phyloP scores from a whole-genome alignment of 1,139 yeast species.

The Pichia sp. region DNA sequence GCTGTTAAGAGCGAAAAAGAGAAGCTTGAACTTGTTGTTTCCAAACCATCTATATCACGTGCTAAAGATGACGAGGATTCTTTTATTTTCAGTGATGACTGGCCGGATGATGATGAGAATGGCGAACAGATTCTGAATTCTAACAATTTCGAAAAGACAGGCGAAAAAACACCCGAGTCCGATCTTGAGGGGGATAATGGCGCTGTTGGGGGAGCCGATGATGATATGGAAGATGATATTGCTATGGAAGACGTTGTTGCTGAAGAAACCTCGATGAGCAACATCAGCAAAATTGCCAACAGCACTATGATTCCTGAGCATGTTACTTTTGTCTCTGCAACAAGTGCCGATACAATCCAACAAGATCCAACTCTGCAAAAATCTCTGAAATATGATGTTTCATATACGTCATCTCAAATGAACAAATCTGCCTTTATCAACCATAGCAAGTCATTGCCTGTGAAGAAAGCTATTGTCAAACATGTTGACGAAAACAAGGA shows the following conservation, averaged over 20 bases:
- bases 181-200: slow-evolving; percentile 27
- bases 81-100: slow-evolving; percentile 64
- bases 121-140: slow-evolving; percentile 1
- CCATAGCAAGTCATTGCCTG: slow-evolving; percentile 58
- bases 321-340: slow-evolving; percentile 57
- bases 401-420: slow-evolving; percentile 49
- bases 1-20: no score
- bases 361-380: slow-evolving; percentile 40
- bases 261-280: not conserved
- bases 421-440: slow-evolving; percentile 48
- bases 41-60: not conserved
- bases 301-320: slow-evolving; percentile 23
- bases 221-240: slow-evolving; percentile 22
- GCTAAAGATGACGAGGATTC: slow-evolving; percentile 50
- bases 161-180: slow-evolving; percentile 21
- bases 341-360: slow-evolving; percentile 52
- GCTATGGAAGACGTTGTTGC: slow-evolving; percentile 6
- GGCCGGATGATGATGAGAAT: slow-evolving; percentile 36
- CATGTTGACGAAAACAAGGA: slow-evolving; percentile 20
- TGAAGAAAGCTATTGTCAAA: slow-evolving; percentile 38
- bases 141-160: slow-evolving; percentile 4
- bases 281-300: slow-evolving; percentile 8
- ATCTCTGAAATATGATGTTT: slow-evolving; percentile 42
- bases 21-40: no score
- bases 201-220: slow-evolving; percentile 23